Evolutionary conservation across 2,329 filamentous ascomycete species (phyloP).

Genomic region (Fusarium xylarioides): DNA sequence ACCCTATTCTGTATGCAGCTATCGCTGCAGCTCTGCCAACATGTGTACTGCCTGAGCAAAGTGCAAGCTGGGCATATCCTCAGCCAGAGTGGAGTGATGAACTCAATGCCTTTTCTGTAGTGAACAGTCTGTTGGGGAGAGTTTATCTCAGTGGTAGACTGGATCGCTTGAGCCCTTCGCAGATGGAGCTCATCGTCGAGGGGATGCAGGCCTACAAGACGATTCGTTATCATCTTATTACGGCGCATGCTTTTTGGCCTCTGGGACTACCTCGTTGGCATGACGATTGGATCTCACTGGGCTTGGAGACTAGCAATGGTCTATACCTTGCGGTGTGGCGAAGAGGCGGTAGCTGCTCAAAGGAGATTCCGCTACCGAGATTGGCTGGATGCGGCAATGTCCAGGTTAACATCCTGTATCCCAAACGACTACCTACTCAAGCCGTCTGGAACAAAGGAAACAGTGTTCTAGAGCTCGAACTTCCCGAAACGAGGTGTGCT

Average conservation of each 20-base stretch:
- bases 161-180: not conserved
- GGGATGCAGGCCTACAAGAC: not conserved
- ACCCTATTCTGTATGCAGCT: constrained; percentile 44
- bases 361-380: not conserved
- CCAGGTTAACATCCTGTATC: not conserved
- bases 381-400: not conserved
- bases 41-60: constrained; percentile 48
- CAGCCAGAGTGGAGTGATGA: constrained; percentile 47
- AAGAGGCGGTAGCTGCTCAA: not conserved
- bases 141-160: constrained; percentile 37
- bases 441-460: rapidly evolving
- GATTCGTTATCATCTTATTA: not conserved
- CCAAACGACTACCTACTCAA: not conserved
- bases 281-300: not conserved
- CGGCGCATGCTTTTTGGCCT: not conserved
- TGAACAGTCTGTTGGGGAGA: constrained; percentile 47
- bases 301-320: not conserved
- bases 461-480: rapidly evolving
- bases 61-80: constrained; percentile 49
- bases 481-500: not conserved
- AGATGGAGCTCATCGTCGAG: not conserved
- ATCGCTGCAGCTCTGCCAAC: constrained; percentile 46
- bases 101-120: constrained; percentile 46
- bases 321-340: not conserved
- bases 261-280: not conserved